Percentiles rank a stretch among this genome's conserved stretches.
Evolutionary conservation across 139 green algal genomes (phyloP).

Genomic region (Mychonastes homosphaera): DNA sequence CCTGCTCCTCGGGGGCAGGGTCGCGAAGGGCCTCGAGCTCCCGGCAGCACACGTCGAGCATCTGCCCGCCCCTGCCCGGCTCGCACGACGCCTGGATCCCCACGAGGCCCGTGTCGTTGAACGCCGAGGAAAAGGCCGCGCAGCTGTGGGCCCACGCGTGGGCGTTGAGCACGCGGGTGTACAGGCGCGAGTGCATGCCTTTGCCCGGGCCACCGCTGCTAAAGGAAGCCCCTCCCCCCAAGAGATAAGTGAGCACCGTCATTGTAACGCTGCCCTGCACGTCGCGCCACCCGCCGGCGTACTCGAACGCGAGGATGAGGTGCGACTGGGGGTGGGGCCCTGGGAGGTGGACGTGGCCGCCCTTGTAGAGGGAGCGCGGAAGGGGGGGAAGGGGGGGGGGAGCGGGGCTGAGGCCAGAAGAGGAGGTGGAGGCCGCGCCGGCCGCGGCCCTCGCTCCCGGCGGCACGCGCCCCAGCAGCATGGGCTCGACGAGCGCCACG

Average conservation of each 20-base stretch:
- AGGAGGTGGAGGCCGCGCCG: too few species aligned
- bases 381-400: not conserved
- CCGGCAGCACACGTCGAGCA: slow-evolving; percentile 41
- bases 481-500: slow-evolving; percentile 46
- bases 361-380: slow-evolving; percentile 9
- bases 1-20: slow-evolving; percentile 37
- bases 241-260: slow-evolving; percentile 73
- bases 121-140: slow-evolving; percentile 73
- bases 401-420: not conserved
- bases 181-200: slow-evolving; percentile 95
- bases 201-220: slow-evolving; percentile 76
- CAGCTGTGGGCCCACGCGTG: slow-evolving; percentile 68
- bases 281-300: slow-evolving; percentile 79
- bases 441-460: too few species aligned
- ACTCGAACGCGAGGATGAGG: slow-evolving; percentile 62
- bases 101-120: slow-evolving; percentile 82
- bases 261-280: slow-evolving; percentile 46
- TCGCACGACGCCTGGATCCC: slow-evolving; percentile 59
- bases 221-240: slow-evolving; percentile 91
- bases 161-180: slow-evolving; percentile 85
- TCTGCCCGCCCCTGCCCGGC: slow-evolving; percentile 18
- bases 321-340: slow-evolving; percentile 28
- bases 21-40: slow-evolving; percentile 32
- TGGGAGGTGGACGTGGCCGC: slow-evolving; percentile 31
- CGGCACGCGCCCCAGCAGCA: slow-evolving; percentile 48